Evolutionary conservation across 2,329 filamentous ascomycete species (phyloP), one percentile per base, ranked within the genome.

Genomic region (Metarhizium guizhouense): DNA sequence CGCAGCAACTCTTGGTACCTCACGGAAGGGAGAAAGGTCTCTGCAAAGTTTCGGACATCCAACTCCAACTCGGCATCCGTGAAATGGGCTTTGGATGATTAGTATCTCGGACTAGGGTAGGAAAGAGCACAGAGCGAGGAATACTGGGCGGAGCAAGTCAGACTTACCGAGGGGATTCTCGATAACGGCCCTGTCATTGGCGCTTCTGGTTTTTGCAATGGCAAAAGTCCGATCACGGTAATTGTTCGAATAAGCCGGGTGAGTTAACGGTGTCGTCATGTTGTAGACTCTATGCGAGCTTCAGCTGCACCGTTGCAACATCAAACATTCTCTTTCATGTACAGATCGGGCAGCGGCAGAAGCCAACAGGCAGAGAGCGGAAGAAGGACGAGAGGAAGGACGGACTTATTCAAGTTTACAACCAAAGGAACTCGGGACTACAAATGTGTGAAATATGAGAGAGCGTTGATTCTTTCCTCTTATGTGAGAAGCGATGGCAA

Each of bases 61-160:
- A 57, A 57, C 45, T 70, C 62, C 1, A 75, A 62, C 42, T 74
- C 68, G 47, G 68, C 63, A 38, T 75, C 71, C 20, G 66, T 70
- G 7, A 72, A 60, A 32, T 71, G 67, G 6, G 71, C 72, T 74
- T 38, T 8, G 25, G 4, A n/a, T 25, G 34, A n/a, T 53, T 11
- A 54, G 45, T 29, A 48, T 8, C 7, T 29, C 7, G 7, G 14
- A 18, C 18, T 2, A 25, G 2, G 14, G 43, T 20, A 42, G 4
- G 14, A 4, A 6, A 10, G 18, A 8, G 14, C 43, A 18, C 16
- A 8, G 6, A 36, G 14, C 14, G 11, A 8, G 16, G n/a, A 20
- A 13, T 3, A 4, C 3, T 7, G 32, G 6, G 32, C 32, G 32
- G 32, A 34, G 32, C 7, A 34, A 34, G 32, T 34, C 7, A 1